These are phyloP conservation scores for Backusella circina DNA, from an alignment of 192 early-diverging fungal species.

Conservation along the genomic window DNA sequence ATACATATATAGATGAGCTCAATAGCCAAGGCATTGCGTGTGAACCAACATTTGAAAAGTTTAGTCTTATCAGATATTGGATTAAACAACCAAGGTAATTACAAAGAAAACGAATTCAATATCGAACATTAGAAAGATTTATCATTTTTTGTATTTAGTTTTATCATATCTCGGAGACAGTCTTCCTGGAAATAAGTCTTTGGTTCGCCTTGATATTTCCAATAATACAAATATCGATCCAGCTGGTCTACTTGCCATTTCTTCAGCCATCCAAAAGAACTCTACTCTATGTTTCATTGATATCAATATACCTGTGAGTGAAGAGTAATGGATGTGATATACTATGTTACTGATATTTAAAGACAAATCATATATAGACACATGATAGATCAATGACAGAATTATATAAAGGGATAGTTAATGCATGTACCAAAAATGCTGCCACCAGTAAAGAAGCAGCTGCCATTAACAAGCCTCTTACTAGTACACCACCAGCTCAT, in stretches of 20 bases:
- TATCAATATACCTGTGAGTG: constrained; percentile 51
- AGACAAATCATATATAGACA: background rate
- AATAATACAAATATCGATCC: constrained; percentile 76
- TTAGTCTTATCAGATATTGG: constrained; percentile 24
- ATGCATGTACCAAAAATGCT: constrained; percentile 28
- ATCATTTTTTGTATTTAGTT: constrained; percentile 40
- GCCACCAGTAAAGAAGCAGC: constrained; percentile 1
- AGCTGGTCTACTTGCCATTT: constrained; percentile 80
- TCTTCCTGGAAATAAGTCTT: constrained; percentile 66
- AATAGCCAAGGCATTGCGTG: constrained; percentile 35
- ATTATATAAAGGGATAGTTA: constrained; percentile 23
- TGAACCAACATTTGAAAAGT: constrained; percentile 45
- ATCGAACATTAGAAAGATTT: background rate
- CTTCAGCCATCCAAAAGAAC: constrained; percentile 77
- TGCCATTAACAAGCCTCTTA: background rate
- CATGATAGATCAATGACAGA: constrained; percentile 25
- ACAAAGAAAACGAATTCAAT: background rate
- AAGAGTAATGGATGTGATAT: background rate
- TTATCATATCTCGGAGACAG: constrained; percentile 71
- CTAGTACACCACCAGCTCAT: background rate
- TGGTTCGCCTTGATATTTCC: constrained; percentile 75
- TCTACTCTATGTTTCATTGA: constrained; percentile 71
- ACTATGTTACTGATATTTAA: background rate
- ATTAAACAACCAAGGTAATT: constrained; percentile 18
- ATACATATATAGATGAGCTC: constrained; percentile 29